Evolutionary conservation across 495 filamentous ascomycete species (phyloP).

Genomic region (Penicillium cosmopolitanum): DNA sequence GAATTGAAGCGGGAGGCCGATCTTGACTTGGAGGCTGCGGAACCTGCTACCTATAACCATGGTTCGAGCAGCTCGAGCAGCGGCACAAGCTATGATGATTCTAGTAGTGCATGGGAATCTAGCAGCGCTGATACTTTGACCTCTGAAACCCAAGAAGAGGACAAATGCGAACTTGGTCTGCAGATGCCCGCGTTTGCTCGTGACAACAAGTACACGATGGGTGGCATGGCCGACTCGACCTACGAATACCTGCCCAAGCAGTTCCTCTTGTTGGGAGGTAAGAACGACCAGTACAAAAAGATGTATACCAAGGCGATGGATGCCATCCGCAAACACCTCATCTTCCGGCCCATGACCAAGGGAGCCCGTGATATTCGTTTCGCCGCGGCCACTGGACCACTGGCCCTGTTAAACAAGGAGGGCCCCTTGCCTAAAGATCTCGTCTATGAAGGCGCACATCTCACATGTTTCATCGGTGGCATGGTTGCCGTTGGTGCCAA

Average conservation of each 20-base stretch:
- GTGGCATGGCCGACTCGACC: constrained; percentile 83
- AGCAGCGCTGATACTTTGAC: neutral
- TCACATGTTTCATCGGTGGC: constrained; percentile 89
- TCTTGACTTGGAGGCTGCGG: constrained; percentile 28
- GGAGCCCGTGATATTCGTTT: constrained; percentile 77
- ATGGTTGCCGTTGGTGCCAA: constrained; percentile 92
- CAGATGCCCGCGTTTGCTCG: constrained; percentile 24
- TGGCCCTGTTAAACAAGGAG: constrained; percentile 28
- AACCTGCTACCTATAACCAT: constrained; percentile 31
- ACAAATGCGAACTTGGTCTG: constrained; percentile 37
- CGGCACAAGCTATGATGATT: neutral
- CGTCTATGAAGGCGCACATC: constrained; percentile 69
- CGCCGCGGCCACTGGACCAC: constrained; percentile 57
- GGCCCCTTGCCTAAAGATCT: constrained; percentile 25
- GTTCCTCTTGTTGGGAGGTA: constrained; percentile 75
- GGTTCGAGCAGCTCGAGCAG: neutral
- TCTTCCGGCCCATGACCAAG: constrained; percentile 84
- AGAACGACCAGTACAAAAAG: constrained; percentile 74
- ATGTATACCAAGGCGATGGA: constrained; percentile 80
- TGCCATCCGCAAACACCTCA: constrained; percentile 71
- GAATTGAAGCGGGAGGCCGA: constrained; percentile 15
- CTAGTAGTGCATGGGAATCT: too few relatives aligned
- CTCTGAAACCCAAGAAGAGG: neutral
- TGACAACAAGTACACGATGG: constrained; percentile 66
- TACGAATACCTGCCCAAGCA: constrained; percentile 96